Conservation (phyloP, 768 basidiomycete species). For the Lentinula lateritia region DNA sequence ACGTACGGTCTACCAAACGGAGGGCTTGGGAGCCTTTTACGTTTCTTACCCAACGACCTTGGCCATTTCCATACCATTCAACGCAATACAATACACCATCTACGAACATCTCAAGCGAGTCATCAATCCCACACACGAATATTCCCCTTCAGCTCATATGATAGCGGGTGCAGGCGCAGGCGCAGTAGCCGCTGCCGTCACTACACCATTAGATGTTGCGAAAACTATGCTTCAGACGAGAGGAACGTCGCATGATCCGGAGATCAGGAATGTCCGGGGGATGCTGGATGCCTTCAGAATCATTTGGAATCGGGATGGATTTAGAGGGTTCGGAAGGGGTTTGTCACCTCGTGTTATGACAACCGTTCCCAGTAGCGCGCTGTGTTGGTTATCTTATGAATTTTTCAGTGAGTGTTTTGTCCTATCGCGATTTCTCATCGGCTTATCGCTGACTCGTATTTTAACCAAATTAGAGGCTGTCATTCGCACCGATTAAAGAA, state of each 20-base stretch:
- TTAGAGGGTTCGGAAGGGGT: slow-evolving; percentile 82
- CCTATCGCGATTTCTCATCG: not conserved
- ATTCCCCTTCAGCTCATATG: slow-evolving; percentile 93
- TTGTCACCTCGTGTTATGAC: slow-evolving; percentile 89
- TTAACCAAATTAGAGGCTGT: slow-evolving; percentile 45
- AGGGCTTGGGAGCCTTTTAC: slow-evolving; percentile 91
- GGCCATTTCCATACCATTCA: slow-evolving; percentile 95
- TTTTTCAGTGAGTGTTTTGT: slow-evolving; percentile 81
- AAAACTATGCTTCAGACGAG: slow-evolving; percentile 96
- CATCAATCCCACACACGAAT: slow-evolving; percentile 80
- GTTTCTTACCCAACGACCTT: slow-evolving; percentile 98
- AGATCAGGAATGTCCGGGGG: slow-evolving; percentile 79
- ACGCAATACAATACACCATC: slow-evolving; percentile 94
- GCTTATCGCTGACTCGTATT: not conserved
- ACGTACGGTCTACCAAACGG: slow-evolving; percentile 73
- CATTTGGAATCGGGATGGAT: slow-evolving; percentile 82
- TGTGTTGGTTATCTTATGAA: slow-evolving; percentile 97
- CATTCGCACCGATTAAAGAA: slow-evolving; percentile 45
- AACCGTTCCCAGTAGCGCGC: slow-evolving; percentile 93
- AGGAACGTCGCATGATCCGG: slow-evolving; percentile 78
- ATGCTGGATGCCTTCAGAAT: slow-evolving; percentile 87
- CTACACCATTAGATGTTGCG: slow-evolving; percentile 94
- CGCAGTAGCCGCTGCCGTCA: slow-evolving; percentile 90
- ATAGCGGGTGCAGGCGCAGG: slow-evolving; percentile 90
- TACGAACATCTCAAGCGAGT: slow-evolving; percentile 90